phyloP scores from a whole-genome alignment of 2,329 filamentous ascomycete genomes.

The Colletotrichum agaves region DNA sequence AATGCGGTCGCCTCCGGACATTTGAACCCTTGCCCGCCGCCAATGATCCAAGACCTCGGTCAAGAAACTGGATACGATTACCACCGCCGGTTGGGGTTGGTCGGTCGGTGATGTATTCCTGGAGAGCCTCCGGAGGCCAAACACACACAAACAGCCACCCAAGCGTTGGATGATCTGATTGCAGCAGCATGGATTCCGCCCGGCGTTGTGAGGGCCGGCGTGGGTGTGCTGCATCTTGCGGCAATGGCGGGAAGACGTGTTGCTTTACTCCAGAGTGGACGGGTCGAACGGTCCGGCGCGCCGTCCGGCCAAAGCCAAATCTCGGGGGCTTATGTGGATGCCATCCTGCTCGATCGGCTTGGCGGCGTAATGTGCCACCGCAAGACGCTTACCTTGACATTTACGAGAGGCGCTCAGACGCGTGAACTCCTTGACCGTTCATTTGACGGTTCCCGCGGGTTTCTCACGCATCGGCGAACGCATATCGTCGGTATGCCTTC shows the following conservation, averaged over 20 bases:
- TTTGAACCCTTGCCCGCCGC: background rate
- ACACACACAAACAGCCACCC: background rate
- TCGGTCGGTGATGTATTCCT: background rate
- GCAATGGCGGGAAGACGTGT: background rate
- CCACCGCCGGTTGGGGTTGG: background rate
- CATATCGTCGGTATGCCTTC: background rate
- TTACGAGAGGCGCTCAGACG: background rate
- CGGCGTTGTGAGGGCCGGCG: background rate
- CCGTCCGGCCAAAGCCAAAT: background rate
- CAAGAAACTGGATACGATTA: conserved; percentile 26
- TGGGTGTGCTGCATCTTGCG: background rate
- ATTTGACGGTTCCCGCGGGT: background rate
- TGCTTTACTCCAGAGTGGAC: background rate
- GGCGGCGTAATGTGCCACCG: background rate
- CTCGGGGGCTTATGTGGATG: background rate
- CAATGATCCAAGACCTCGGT: background rate
- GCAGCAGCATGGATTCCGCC: background rate
- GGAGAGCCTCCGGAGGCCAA: background rate
- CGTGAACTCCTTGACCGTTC: background rate
- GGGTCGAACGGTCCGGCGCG: background rate
- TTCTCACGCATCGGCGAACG: background rate
- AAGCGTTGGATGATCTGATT: background rate
- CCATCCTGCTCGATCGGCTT: background rate
- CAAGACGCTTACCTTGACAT: background rate
- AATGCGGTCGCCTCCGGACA: background rate